These are phyloP conservation scores for Colletotrichum gigasporum DNA, from an alignment of 2,329 filamentous ascomycete genomes.

Conservation along the genomic window DNA sequence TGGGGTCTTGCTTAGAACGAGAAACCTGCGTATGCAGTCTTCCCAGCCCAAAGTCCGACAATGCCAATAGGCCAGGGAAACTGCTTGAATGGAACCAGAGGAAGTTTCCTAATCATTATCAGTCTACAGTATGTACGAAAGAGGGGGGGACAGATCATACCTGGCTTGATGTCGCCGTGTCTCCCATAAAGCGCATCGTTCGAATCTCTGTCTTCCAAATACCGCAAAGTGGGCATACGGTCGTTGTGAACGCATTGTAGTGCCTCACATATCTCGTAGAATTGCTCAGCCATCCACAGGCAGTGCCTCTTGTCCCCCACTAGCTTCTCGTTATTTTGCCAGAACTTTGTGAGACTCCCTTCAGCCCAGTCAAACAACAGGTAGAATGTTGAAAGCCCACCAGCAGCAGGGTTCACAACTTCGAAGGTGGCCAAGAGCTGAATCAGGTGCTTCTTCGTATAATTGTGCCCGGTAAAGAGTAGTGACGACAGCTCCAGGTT, in stretches of 20 bases:
- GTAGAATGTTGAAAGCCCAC: neutral
- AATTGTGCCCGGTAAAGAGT: neutral
- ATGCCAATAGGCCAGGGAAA: neutral
- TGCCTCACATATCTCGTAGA: slow-evolving; percentile 8
- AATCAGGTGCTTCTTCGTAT: slow-evolving; percentile 10
- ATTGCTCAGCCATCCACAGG: slow-evolving; percentile 16
- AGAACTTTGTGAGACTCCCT: slow-evolving; percentile 11
- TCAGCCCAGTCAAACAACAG: slow-evolving; percentile 22
- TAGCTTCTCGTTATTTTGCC: neutral
- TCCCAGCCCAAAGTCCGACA: slow-evolving; percentile 9
- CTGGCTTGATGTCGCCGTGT: slow-evolving; percentile 20
- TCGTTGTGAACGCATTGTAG: slow-evolving; percentile 15
- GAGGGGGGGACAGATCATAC: neutral
- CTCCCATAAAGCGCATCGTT: slow-evolving; percentile 9
- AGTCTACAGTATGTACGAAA: neutral
- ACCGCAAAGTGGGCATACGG: neutral
- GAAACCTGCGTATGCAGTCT: slow-evolving; percentile 7
- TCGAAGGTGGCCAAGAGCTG: slow-evolving; percentile 19
- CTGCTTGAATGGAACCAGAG: neutral
- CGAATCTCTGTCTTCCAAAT: neutral
- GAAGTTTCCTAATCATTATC: neutral
- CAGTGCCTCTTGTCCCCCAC: slow-evolving; percentile 2
- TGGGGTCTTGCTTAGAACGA: slow-evolving; percentile 10
- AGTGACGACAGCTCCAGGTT: slow-evolving; percentile 11
- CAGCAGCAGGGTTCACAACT: neutral